Percentiles rank a stretch among this genome's conserved stretches.
Evolutionary conservation across 1,284 basidiomycete species (phyloP).

Genomic region (Apiotrichum brassicae): DNA sequence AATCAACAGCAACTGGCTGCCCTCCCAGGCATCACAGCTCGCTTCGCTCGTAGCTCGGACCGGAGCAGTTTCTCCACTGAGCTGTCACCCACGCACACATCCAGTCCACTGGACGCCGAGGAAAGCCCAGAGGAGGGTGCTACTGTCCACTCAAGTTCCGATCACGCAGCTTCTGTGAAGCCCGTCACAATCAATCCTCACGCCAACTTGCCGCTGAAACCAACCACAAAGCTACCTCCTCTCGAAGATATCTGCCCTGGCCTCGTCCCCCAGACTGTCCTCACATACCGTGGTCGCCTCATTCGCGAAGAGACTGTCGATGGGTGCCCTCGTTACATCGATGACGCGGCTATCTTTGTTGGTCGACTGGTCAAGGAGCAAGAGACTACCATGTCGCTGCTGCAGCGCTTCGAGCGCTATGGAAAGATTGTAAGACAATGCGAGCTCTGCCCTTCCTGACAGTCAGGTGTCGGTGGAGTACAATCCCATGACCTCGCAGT

Average conservation of each 20-base stretch:
- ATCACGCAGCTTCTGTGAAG: too few species aligned
- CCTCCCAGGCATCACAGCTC: neutral
- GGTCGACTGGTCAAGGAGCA: conserved; percentile 24
- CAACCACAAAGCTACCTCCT: neutral
- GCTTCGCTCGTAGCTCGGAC: neutral
- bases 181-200: neutral
- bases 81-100: too few species aligned
- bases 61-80: neutral
- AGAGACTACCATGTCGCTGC: conserved; percentile 23
- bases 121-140: too few species aligned
- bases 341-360: conserved; percentile 33
- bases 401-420: conserved; percentile 29
- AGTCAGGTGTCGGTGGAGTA: conserved; percentile 27
- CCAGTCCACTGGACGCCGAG: too few species aligned
- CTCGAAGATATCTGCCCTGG: conserved; percentile 3
- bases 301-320: conserved; percentile 15
- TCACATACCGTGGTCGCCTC: conserved; percentile 26
- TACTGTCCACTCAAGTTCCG: too few species aligned
- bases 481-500: conserved; percentile 11
- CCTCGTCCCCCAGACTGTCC: conserved; percentile 12
- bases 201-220: neutral
- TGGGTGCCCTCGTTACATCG: conserved; percentile 19
- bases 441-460: neutral
- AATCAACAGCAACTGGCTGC: neutral
- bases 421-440: conserved; percentile 27